Conservation (phyloP, 2,329 filamentous ascomycete genomes). For the Blastomyces percursus region DNA sequence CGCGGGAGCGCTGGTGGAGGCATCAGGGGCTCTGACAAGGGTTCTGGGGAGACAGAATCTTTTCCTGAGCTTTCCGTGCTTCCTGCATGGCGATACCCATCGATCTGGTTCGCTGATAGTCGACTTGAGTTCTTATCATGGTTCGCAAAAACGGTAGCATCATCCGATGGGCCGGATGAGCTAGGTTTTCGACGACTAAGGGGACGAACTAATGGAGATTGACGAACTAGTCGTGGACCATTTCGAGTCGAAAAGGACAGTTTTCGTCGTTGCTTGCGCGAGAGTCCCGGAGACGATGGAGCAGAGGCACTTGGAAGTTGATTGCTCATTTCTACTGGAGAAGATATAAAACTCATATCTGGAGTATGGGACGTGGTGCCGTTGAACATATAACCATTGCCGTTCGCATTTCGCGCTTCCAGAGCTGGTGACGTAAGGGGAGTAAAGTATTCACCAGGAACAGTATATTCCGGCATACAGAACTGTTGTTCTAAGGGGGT, state of each 20-base stretch:
- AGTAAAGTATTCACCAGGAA: constrained; percentile 40
- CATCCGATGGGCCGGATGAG: constrained; percentile 24
- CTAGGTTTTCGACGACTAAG: constrained; percentile 23
- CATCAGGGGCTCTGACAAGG: constrained; percentile 41
- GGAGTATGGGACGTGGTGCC: constrained; percentile 22
- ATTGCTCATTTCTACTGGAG: constrained; percentile 30
- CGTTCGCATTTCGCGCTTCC: constrained; percentile 34
- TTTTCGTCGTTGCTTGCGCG: constrained; percentile 31
- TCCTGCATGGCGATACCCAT: constrained; percentile 22
- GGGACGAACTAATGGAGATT: constrained; percentile 36
- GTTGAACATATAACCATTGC: constrained; percentile 27
- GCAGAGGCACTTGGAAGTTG: constrained; percentile 23
- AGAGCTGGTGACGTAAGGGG: constrained; percentile 42
- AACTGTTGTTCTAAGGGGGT: constrained; percentile 40
- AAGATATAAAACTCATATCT: constrained; percentile 33
- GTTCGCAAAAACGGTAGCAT: constrained; percentile 27
- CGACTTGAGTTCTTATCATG: constrained; percentile 21
- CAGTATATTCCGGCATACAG: constrained; percentile 37
- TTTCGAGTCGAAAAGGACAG: constrained; percentile 27
- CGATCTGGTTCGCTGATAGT: constrained; percentile 19
- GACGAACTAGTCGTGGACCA: constrained; percentile 29
- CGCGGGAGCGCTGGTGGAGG: constrained; percentile 38
- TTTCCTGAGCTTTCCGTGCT: constrained; percentile 37
- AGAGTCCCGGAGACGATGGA: constrained; percentile 25
- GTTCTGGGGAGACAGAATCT: constrained; percentile 40